Evolutionary conservation across 148 eudicot genomes (phyloP).

Genomic region (Cornus suecica): DNA sequence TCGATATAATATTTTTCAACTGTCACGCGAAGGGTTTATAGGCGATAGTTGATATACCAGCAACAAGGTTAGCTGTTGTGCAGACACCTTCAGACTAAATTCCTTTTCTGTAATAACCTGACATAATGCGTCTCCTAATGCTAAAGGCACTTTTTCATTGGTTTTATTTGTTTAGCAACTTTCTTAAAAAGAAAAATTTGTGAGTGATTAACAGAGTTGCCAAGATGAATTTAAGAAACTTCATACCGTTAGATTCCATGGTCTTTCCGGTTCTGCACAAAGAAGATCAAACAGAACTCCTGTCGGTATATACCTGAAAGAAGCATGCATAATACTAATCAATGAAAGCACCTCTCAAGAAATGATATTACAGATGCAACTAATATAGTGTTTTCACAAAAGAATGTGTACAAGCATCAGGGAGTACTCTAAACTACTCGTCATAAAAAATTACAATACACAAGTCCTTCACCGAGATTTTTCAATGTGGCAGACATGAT

Average conservation of each 20-base stretch:
- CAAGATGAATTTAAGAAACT: not conserved
- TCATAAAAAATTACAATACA: not conserved
- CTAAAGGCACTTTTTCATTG: not conserved
- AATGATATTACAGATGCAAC: not conserved
- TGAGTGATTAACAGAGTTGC: not conserved
- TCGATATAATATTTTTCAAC: not conserved
- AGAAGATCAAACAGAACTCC: conserved; percentile 96
- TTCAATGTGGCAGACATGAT: not conserved
- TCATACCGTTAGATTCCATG: conserved; percentile 90
- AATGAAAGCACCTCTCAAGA: not conserved
- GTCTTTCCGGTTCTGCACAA: conserved; percentile 92
- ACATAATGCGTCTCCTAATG: not conserved
- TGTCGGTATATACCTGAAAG: conserved; percentile 88
- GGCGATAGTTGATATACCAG: not conserved
- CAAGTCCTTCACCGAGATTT: not conserved
- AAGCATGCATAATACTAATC: conserved; percentile 14
- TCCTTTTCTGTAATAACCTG: not conserved
- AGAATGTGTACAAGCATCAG: not conserved
- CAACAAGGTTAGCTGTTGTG: not conserved
- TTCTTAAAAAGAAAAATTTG: not conserved
- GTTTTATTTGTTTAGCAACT: not conserved
- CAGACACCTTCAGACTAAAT: not conserved
- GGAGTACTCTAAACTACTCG: not conserved
- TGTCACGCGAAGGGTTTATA: not conserved
- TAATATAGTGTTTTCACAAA: not conserved